Evolutionary conservation across 495 filamentous ascomycete species (phyloP), one percentile per base, ranked within the genome.

Genomic region (Trichoderma virens): DNA sequence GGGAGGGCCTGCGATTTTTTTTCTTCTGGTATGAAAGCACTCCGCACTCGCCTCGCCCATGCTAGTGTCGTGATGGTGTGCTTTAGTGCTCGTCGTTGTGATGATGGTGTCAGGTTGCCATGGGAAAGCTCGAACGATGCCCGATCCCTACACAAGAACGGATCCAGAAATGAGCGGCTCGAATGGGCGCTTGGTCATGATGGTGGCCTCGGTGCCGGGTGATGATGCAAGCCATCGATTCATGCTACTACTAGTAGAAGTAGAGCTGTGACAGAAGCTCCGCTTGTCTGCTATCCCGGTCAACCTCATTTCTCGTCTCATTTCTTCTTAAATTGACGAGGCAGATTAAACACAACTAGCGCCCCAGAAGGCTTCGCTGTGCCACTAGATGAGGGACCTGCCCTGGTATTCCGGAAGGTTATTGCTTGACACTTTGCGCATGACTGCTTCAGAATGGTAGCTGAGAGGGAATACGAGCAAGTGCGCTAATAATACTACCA

Each of bases 161-260:
- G 25, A 28, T 30, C 51, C 51, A 56, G 51, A 56, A 56, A 28
- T 56, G 23, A 30, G 25, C 51, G 23, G 28, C 51, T 27, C 45
- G 23, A 20, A 25, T 51, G 18, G 45, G 45, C 45, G 45, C 45
- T 51, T 51, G 7, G n/a, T 25, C 11, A 56, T 56, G 51, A 30
- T 56, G 25, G 51, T 16, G 25, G 23, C 20, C 45, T 51, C 5
- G 4, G 45, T 25, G 20, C 9, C 51, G 51, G 27, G 51, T 56
- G 51, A 56, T 27, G 51, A 56, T 56, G 51, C 51, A 56, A 56
- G 51, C 51, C 51, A 56, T 56, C 51, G 51, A 56, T 30, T 56
- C 23, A 35, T 35, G 32, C 4, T 35, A 11, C 32, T 35, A n/a
- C 32, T 11, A 35, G 32, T 11, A 35, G 32, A 35, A 35, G 27